phyloP scores from a whole-genome alignment of 441 rosid genomes.

The Eruca vesicaria region DNA sequence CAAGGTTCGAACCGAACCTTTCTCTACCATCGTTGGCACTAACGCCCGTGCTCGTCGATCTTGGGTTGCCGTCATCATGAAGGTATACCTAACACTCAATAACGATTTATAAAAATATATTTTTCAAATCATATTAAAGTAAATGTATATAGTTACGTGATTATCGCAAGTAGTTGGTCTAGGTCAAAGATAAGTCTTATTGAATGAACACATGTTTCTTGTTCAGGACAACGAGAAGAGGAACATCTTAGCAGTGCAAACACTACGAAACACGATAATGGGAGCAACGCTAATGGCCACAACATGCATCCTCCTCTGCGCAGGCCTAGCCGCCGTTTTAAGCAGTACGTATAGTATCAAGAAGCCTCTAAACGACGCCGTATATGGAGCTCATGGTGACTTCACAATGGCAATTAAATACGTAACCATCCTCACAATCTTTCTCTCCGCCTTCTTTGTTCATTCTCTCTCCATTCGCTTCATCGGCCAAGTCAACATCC shows the following conservation, averaged over 20 bases:
- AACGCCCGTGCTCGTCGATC: slow-evolving; percentile 60
- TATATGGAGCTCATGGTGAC: slow-evolving; percentile 92
- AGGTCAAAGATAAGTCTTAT: background rate
- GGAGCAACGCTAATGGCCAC: slow-evolving; percentile 95
- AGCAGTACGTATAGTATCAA: slow-evolving; percentile 93
- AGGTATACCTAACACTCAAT: slow-evolving; percentile 40
- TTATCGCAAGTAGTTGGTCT: background rate
- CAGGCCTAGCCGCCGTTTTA: slow-evolving; percentile 81
- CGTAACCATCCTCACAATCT: slow-evolving; percentile 63
- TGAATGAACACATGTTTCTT: background rate
- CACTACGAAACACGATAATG: slow-evolving; percentile 83
- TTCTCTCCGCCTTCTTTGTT: slow-evolving; percentile 80
- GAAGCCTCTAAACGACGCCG: slow-evolving; percentile 67
- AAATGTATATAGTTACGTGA: background rate
- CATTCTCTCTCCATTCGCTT: slow-evolving; percentile 79
- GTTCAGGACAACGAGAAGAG: slow-evolving; percentile 91
- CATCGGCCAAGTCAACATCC: slow-evolving; percentile 77
- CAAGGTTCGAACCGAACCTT: slow-evolving; percentile 70
- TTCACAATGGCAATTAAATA: slow-evolving; percentile 78
- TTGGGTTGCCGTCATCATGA: slow-evolving; percentile 86
- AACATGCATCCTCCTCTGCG: slow-evolving; percentile 76
- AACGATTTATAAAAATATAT: background rate
- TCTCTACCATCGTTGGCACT: slow-evolving; percentile 76
- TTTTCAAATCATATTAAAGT: background rate
- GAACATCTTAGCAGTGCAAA: slow-evolving; percentile 83